Conservation (phyloP, 352 stramenopile genomes). For the Plasmopara muralis region DNA sequence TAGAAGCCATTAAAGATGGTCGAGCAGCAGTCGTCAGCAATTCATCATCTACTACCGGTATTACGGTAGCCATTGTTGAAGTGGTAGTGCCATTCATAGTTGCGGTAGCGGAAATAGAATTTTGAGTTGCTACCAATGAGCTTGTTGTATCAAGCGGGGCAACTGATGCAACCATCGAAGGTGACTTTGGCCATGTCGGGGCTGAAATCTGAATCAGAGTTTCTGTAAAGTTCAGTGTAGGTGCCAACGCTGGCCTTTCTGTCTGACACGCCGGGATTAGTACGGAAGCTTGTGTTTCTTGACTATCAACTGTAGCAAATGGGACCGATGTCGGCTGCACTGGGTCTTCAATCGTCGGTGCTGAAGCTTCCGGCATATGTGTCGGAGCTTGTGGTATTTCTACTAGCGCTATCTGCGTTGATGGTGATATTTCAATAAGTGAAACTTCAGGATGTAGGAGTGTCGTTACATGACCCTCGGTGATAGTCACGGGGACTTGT, state of each 20-base stretch:
- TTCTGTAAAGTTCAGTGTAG: not conserved
- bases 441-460: not conserved
- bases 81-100: not conserved
- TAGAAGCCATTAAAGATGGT: not conserved
- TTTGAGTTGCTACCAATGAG: constrained; percentile 1
- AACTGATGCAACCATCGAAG: not conserved
- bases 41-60: constrained; percentile 1
- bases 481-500: not conserved
- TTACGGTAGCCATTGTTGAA: not conserved
- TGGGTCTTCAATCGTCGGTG: constrained; percentile 3
- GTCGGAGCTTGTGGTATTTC: not conserved
- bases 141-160: not conserved
- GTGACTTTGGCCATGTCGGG: constrained; percentile 1
- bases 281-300: constrained; percentile 1
- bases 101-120: not conserved
- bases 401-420: not conserved
- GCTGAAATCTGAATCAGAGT: not conserved
- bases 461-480: constrained; percentile 1
- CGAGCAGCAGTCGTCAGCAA: not conserved
- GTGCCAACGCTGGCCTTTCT: constrained; percentile 1
- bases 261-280: not conserved
- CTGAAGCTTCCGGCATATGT: not conserved
- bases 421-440: not conserved
- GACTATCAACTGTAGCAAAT: constrained; percentile 1
- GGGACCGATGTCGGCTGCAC: not conserved